Conservation (phyloP, 768 basidiomycete species). For the Calocybe gangraenosa region DNA sequence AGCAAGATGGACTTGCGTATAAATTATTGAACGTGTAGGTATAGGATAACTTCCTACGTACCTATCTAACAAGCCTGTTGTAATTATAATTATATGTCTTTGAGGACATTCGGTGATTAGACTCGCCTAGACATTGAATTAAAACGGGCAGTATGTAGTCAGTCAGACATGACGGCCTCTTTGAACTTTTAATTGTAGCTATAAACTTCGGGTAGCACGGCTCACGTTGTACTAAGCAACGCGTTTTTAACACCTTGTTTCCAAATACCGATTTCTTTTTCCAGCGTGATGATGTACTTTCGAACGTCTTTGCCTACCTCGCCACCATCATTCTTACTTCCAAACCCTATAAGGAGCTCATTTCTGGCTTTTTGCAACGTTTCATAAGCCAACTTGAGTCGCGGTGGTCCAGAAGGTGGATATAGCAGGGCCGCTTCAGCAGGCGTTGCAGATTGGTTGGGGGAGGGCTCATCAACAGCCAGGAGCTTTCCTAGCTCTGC, state of each 20-base stretch:
- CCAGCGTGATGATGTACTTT: constrained; percentile 53
- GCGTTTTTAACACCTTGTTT: constrained; percentile 54
- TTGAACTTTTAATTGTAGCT: no score
- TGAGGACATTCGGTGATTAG: no score
- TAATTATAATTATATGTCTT: no score
- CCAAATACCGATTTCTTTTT: constrained; percentile 75
- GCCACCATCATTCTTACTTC: constrained; percentile 64
- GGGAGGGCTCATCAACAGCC: constrained; percentile 68
- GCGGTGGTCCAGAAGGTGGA: constrained; percentile 63
- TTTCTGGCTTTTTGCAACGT: constrained; percentile 57
- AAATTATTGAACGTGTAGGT: constrained; percentile 11
- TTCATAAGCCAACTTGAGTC: constrained; percentile 62
- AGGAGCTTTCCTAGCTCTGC: constrained; percentile 82
- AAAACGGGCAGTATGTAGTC: no score
- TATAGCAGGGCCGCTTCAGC: constrained; percentile 29
- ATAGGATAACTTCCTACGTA: neutral
- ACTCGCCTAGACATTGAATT: no score
- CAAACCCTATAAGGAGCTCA: constrained; percentile 71
- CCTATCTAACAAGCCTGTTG: no score
- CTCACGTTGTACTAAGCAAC: constrained; percentile 40
- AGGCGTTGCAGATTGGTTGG: constrained; percentile 22
- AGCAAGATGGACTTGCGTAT: constrained; percentile 22
- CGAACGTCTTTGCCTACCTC: constrained; percentile 62
- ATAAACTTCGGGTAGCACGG: neutral
- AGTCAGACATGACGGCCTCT: no score